Conservation (phyloP, 805 yeast species). For the Kazachstania kunashirensis region DNA sequence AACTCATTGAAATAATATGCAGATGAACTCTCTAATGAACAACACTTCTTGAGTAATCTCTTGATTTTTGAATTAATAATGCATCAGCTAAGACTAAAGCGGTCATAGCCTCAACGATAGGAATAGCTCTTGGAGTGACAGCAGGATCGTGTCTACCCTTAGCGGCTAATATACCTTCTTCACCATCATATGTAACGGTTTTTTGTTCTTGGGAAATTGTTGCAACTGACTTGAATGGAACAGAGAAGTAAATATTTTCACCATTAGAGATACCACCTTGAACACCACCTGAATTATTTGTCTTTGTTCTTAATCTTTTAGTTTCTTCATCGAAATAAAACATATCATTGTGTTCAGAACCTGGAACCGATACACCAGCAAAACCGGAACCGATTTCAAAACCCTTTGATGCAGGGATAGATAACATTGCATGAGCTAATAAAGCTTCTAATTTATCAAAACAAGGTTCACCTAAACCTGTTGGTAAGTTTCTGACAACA, state of each 20-base stretch:
- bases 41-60: slow-evolving; percentile 45
- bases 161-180: slow-evolving; percentile 80
- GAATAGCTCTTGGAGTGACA: slow-evolving; percentile 97
- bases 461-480: slow-evolving; percentile 96
- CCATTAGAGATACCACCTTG: slow-evolving; percentile 99
- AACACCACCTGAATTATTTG: slow-evolving; percentile 93
- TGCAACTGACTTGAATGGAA: slow-evolving; percentile 97
- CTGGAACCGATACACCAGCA: slow-evolving; percentile 79
- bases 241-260: slow-evolving; percentile 85
- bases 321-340: slow-evolving; percentile 53
- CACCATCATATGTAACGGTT: slow-evolving; percentile 84
- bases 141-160: slow-evolving; percentile 98
- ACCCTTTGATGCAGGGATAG: slow-evolving; percentile 96
- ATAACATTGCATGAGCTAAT: slow-evolving; percentile 95
- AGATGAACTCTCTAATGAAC: slow-evolving; percentile 22
- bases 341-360: slow-evolving; percentile 89
- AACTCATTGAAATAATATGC: too few species aligned
- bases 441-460: slow-evolving; percentile 93
- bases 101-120: slow-evolving; percentile 97
- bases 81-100: slow-evolving; percentile 89
- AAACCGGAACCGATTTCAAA: slow-evolving; percentile 97
- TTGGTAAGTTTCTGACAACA: slow-evolving; percentile 86
- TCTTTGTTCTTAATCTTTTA: slow-evolving; percentile 67
- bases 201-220: slow-evolving; percentile 89
- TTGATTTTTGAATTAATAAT: slow-evolving; percentile 72